Evolutionary conservation across 192 early-diverging fungal genomes (phyloP).

Genomic region (Entomortierella beljakovae): DNA sequence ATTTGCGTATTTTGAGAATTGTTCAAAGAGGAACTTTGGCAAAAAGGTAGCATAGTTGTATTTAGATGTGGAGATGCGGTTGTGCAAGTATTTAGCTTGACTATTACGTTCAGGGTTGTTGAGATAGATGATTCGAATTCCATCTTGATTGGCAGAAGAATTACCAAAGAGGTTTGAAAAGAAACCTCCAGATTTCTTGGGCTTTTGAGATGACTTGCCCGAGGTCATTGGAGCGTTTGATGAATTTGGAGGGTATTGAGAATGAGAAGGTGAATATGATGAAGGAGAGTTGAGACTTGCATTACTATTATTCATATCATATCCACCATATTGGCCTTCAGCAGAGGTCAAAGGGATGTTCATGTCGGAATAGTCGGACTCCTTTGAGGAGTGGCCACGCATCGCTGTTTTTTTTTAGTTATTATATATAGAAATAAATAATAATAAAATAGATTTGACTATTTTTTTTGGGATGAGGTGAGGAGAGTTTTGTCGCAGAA

Average conservation of each 20-base stretch:
- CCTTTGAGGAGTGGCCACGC: constrained; percentile 53
- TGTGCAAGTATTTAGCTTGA: constrained; percentile 88
- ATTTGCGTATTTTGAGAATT: constrained; percentile 99
- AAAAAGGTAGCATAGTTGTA: constrained; percentile 95
- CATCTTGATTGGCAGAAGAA: constrained; percentile 30
- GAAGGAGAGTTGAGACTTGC: not conserved
- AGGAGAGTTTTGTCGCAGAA: no score
- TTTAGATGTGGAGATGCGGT: constrained; percentile 95
- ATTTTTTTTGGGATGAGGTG: not conserved
- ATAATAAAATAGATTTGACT: not conserved
- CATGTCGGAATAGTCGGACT: constrained; percentile 57
- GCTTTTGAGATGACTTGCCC: constrained; percentile 12
- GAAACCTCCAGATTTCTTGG: constrained; percentile 13
- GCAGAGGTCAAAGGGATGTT: constrained; percentile 56
- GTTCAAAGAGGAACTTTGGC: constrained; percentile 95
- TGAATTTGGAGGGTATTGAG: constrained; percentile 36
- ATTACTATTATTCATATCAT: constrained; percentile 12
- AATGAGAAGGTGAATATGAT: constrained; percentile 1
- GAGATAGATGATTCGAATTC: constrained; percentile 85
- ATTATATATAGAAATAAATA: not conserved
- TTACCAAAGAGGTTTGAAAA: constrained; percentile 20
- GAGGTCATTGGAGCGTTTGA: not conserved
- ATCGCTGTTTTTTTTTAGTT: constrained; percentile 15
- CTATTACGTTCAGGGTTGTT: constrained; percentile 86
- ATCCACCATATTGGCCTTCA: constrained; percentile 37